Conservation (phyloP, 176 grass and related monocot species). For the Oryza coarctata region DNA sequence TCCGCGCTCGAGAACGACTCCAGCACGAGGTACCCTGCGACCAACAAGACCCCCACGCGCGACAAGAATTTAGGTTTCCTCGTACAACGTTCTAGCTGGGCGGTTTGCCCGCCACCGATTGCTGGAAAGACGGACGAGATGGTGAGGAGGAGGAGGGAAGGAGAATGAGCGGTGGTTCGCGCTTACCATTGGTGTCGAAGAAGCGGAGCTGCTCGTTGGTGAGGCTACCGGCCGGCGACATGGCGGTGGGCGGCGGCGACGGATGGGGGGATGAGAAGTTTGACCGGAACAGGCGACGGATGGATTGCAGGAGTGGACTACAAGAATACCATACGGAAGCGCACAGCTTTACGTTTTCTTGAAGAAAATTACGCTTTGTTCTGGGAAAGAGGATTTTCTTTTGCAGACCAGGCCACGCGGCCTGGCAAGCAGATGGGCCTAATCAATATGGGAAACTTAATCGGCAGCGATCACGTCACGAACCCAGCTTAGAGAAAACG, state of each 20-base stretch:
- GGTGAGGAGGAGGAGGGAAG: neutral
- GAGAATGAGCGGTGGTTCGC: neutral
- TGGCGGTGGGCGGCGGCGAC: neutral
- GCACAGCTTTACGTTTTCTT: neutral
- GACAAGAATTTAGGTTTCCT: slow-evolving; percentile 17
- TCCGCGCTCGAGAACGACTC: slow-evolving; percentile 65
- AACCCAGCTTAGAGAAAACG: slow-evolving; percentile 16
- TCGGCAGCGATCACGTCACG: neutral
- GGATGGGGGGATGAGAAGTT: neutral
- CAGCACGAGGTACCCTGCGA: slow-evolving; percentile 77
- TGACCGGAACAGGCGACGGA: neutral
- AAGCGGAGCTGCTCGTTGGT: slow-evolving; percentile 61
- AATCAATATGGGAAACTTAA: too few relatives aligned
- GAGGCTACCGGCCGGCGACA: slow-evolving; percentile 55
- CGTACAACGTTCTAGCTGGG: neutral
- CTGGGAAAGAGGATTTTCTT: neutral
- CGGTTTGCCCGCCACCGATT: neutral
- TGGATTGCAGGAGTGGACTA: neutral
- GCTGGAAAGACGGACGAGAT: neutral
- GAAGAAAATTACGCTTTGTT: neutral
- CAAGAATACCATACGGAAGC: neutral
- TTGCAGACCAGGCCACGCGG: neutral
- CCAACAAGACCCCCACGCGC: neutral
- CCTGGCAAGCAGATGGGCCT: too few relatives aligned
- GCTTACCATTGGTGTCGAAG: slow-evolving; percentile 72